Base-by-base conservation (phyloP, 225 moss, liverwort and hornwort genomes). In the Pleurozium schreberi region DNA sequence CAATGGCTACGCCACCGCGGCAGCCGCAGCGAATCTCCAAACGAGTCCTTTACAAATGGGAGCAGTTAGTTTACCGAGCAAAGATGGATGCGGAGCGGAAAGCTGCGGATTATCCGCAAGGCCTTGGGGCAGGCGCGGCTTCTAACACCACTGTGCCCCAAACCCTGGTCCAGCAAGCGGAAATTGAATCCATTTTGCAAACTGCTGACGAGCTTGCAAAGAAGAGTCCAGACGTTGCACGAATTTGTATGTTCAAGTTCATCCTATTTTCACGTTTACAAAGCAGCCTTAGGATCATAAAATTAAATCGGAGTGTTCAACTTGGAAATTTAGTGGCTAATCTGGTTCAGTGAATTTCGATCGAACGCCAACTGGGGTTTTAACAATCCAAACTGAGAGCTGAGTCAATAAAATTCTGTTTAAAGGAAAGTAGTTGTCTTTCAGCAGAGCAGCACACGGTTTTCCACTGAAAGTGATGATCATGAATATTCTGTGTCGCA, bases 161-260 rank as follows among this genome's bases (percentile, higher is more conserved):
- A 83, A 93, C 95, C 36, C 82, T 94, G 85, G 90, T 91, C 68
- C 92, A 94, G 88, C 90, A 93, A 90, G 93, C 94, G 50, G 93
- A 94, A 87, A 95, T 95, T 89, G 93, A 95, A 79, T 90, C 92
- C 81, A 94, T 95, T 87, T 90, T 95, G 88, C 93, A 92, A 86
- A 92, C 95, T 81, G 91, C 93, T 71, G 94, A 95, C 88, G 95
- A 95, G 62, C 84, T 95, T 81, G 87, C 90, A 53, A 83, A 90
- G 80, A 88, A 25, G 55, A 55, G 90, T 90, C 80, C 91, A 55
- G 81, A 57, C 50, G 95, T 95, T 43, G 95, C 91, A 78, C 93
- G 95, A 87, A 95, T 95, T 70, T 90, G 95, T 95, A 94, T 59
- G 95, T 91, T 58, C 91, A 88, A 75, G 21, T 77, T 71, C 84